Evolutionary conservation across 345 rosid genomes (phyloP), one percentile per base, ranked within the genome.

Genomic region (Erodium maritimum): DNA sequence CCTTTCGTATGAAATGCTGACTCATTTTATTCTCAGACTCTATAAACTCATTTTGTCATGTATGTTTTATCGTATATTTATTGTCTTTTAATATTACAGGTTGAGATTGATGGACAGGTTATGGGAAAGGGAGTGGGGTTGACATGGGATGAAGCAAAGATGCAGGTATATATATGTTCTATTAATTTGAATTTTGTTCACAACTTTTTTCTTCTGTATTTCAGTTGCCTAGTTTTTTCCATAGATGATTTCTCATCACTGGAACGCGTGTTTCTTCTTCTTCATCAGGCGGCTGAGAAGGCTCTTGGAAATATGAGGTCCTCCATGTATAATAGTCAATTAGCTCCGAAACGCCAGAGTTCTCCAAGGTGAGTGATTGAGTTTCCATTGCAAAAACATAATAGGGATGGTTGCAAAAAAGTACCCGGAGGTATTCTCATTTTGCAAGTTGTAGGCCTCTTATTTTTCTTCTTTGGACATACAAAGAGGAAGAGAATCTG

Each of bases 111-210:
- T 71, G 97, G 97, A 37, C 90, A 79, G 73, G 81, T 87, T 61
- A 58, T 90, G 69, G 96, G 96, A 23, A 80, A 81, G 76, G 99
- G 97, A 46, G 68, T 71, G 52, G 99, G 99, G 59, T 80, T 69
- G 16, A 83, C 97, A 14, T 90, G 95, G 96, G 97, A 90, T 58
- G 95, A 94, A 70, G 99, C 99, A 66, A 84, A 77, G 80, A 76
- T 73, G 84, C 93, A 79, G 90, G 96, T 87, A 82, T 61, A 5
- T 10, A 19, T 54, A 34, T n/a, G n/a, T n/a, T n/a, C n/a, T n/a
- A n/a, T 19, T 17, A 14, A 8, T 5, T 51, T 51, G 14, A 17
- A n/a, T n/a, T 46, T n/a, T n/a, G 19, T 51, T 10, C 14, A 42
- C 48, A 14, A 7, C 14, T 42, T 7, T 51, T 46, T 10, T 23